A percentile compares a stretch with the other conserved stretches of the same genome.
Conservation (phyloP, 768 basidiomycete genomes). For the Mycena capillaripes region DNA sequence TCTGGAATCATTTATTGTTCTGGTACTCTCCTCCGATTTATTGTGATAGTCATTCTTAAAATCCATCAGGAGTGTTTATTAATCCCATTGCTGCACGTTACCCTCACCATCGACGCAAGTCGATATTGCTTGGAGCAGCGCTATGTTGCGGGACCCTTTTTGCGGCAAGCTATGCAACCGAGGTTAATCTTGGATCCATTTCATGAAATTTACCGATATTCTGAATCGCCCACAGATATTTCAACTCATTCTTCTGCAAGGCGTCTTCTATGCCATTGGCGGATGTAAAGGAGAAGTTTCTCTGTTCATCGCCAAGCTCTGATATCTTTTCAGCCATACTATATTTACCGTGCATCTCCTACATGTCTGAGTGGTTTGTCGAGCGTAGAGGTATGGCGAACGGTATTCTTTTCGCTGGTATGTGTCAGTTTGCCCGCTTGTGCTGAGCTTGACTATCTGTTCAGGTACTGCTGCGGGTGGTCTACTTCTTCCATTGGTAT, state of each 20-base stretch:
- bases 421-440: neutral
- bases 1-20: constrained; percentile 44
- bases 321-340: constrained; percentile 36
- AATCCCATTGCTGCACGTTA: constrained; percentile 41
- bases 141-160: constrained; percentile 42
- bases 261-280: constrained; percentile 44
- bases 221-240: constrained; percentile 15
- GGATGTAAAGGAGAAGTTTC: constrained; percentile 33
- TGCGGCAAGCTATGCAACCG: constrained; percentile 43
- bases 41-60: neutral
- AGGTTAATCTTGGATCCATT: constrained; percentile 13
- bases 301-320: neutral
- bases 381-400: constrained; percentile 47
- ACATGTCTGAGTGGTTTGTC: constrained; percentile 51
- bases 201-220: neutral
- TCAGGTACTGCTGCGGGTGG: constrained; percentile 45
- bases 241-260: constrained; percentile 42
- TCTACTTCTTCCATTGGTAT: constrained; percentile 42
- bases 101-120: constrained; percentile 37
- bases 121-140: constrained; percentile 41
- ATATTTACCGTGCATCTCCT: constrained; percentile 43
- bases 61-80: constrained; percentile 16
- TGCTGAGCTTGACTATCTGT: neutral
- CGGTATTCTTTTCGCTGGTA: constrained; percentile 49
- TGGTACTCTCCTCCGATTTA: neutral